Conservation (phyloP, 2,329 filamentous ascomycete species). For the Aspergillus phoenicis region DNA sequence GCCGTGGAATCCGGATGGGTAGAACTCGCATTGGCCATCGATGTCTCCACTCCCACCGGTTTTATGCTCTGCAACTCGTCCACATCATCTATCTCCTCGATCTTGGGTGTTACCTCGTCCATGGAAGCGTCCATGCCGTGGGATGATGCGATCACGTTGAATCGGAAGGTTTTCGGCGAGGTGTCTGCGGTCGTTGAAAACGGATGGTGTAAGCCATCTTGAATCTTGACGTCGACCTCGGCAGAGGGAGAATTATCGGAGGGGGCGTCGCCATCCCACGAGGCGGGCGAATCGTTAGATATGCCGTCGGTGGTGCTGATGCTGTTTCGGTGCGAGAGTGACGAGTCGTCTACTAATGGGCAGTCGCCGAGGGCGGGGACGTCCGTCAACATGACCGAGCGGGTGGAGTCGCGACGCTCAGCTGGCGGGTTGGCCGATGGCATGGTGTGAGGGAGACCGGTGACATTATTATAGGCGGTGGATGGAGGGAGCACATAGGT, state of each 20-base stretch:
- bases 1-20: constrained; percentile 28
- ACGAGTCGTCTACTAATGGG: constrained; percentile 31
- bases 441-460: constrained; percentile 13
- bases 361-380: constrained; percentile 29
- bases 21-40: constrained; percentile 21
- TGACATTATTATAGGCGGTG: constrained; percentile 21
- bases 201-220: constrained; percentile 19
- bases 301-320: constrained; percentile 39
- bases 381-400: constrained; percentile 27
- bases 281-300: constrained; percentile 34
- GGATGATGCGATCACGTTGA: constrained; percentile 29
- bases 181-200: constrained; percentile 20
- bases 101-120: constrained; percentile 53
- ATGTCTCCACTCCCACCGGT: constrained; percentile 30
- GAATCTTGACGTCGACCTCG: constrained; percentile 26
- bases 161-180: constrained; percentile 26
- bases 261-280: constrained; percentile 30
- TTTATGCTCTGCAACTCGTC: constrained; percentile 40
- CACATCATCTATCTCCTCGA: constrained; percentile 56
- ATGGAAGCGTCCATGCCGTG: constrained; percentile 25
- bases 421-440: constrained; percentile 8
- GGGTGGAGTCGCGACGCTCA: constrained; percentile 26
- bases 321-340: constrained; percentile 35
- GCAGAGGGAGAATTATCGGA: constrained; percentile 26
- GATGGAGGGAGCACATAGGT: constrained; percentile 28